Percentiles rank a stretch among this genome's conserved stretches.
These are phyloP conservation scores for Solanum okadae DNA, from an alignment of 257 asterid species.

Conservation along the genomic window DNA sequence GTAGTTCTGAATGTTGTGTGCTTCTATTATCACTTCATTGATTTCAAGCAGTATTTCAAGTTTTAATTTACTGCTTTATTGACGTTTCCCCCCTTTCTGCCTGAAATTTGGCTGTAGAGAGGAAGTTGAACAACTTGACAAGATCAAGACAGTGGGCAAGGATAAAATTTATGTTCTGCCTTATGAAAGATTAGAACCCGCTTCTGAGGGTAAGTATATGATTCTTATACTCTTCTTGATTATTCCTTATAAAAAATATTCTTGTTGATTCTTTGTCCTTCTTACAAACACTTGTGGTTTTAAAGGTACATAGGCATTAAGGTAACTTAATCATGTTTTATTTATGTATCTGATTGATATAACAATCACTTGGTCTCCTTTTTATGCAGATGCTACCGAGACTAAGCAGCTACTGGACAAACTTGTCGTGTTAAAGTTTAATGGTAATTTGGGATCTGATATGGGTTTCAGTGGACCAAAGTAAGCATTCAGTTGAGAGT, in stretches of 20 bases:
- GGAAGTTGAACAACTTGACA: constrained; percentile 28
- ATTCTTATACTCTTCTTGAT: not conserved
- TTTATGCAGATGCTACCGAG: constrained; percentile 43
- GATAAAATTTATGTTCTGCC: constrained; percentile 41
- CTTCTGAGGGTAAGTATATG: constrained; percentile 52
- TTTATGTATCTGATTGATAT: not conserved
- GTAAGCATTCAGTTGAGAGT: constrained; percentile 40
- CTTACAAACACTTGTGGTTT: not conserved
- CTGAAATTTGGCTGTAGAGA: constrained; percentile 38
- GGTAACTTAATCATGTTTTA: not conserved
- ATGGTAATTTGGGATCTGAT: constrained; percentile 43
- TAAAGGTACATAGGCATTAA: not conserved
- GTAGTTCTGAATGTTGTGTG: not conserved
- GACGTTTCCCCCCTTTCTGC: not conserved
- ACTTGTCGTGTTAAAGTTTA: constrained; percentile 66
- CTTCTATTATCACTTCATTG: not conserved
- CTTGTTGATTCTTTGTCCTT: not conserved
- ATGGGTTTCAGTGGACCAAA: constrained; percentile 65
- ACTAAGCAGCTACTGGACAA: constrained; percentile 65
- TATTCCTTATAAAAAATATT: not conserved
- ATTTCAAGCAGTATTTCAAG: not conserved
- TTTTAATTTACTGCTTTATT: not conserved
- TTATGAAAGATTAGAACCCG: constrained; percentile 49
- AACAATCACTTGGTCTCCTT: constrained; percentile 1
- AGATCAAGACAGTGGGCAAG: constrained; percentile 19